Percentiles rank a stretch among this genome's conserved stretches.
Conservation (phyloP, 495 filamentous ascomycete genomes). For the Xylaria palmicola region DNA sequence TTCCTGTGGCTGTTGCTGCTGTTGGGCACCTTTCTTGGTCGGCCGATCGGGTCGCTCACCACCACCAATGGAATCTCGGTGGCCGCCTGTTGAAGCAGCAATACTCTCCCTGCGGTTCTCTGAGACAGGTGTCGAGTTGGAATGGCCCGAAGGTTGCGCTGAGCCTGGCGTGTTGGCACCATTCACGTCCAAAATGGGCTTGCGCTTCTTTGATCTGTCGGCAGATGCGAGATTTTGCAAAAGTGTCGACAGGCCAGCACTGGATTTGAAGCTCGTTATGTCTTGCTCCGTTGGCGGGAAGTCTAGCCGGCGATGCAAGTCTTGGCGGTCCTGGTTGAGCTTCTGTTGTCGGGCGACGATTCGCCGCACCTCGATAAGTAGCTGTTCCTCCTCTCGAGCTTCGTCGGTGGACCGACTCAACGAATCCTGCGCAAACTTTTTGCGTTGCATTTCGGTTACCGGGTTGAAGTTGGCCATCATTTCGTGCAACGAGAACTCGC, state of each 20-base stretch:
- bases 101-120: slow-evolving; percentile 52
- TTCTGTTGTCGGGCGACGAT: slow-evolving; percentile 79
- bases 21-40: slow-evolving; percentile 54
- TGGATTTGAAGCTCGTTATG: slow-evolving; percentile 73
- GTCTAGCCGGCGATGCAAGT: slow-evolving; percentile 86
- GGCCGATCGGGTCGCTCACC: slow-evolving; percentile 35
- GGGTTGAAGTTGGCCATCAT: slow-evolving; percentile 84
- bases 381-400: slow-evolving; percentile 83
- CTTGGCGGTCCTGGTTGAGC: slow-evolving; percentile 81
- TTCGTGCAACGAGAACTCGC: slow-evolving; percentile 78
- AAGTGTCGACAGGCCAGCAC: slow-evolving; percentile 72
- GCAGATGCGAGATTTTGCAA: slow-evolving; percentile 73
- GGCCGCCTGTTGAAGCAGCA: slow-evolving; percentile 36
- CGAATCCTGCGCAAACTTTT: slow-evolving; percentile 76
- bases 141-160: slow-evolving; percentile 29
- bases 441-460: slow-evolving; percentile 70
- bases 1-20: slow-evolving; percentile 37
- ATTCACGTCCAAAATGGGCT: slow-evolving; percentile 59
- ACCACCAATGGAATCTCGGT: slow-evolving; percentile 52
- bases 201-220: slow-evolving; percentile 84
- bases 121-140: slow-evolving; percentile 35
- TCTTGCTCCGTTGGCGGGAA: slow-evolving; percentile 66
- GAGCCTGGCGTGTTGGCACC: slow-evolving; percentile 47
- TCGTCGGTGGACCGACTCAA: slow-evolving; percentile 81
- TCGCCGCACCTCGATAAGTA: slow-evolving; percentile 84